Base-by-base conservation (phyloP, 202 grass and related monocot genomes). In the Zoysia matrella region DNA sequence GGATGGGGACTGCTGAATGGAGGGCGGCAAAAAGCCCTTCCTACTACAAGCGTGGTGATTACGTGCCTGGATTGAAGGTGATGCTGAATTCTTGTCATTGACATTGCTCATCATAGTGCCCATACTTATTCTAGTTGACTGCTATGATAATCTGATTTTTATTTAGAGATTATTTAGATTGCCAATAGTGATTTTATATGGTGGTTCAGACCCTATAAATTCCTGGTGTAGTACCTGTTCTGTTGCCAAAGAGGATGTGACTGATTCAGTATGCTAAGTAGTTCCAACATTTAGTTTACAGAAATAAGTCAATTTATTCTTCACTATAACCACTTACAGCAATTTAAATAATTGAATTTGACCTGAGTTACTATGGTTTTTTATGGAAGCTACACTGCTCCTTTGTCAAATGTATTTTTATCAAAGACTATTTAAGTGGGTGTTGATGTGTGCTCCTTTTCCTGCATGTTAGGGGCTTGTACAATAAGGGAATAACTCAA, bases 41-140 rank as follows among this genome's bases (percentile, higher is more conserved):
- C 3, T 99, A 99, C 75, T 99, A 99, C 87, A 99, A 99, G 65
- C 96, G 96, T 80, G 96, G 96, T 0, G 96, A 99, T 43, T 99
- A 99, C 81, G 92, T 91, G 49, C 96, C 96, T 76, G 93, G 96
- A 82, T 78, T 99, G 89, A 99, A 85, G 92, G 96, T 99, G n/a
- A 82, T 48, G 12, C 11, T 2, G 41, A 66, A 60, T 71, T 51
- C 47, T 52, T 65, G 47, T 47, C 69, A 41, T 50, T 66, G 4
- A 0, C 47, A 74, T 43, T 63, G 52, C 62, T 69, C 5, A 6
- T 70, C 3, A 5, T 73, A 4, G 47, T 82, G 73, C 6, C 5
- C 73, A 13, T 8, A 79, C 78, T 82, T 8, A 74, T 51, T 36
- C 73, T 36, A 71, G 14, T 49, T 86, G 54, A 15, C 7, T 54